Base-by-base conservation (phyloP, 352 stramenopile species). In the Pythium chondricola region DNA sequence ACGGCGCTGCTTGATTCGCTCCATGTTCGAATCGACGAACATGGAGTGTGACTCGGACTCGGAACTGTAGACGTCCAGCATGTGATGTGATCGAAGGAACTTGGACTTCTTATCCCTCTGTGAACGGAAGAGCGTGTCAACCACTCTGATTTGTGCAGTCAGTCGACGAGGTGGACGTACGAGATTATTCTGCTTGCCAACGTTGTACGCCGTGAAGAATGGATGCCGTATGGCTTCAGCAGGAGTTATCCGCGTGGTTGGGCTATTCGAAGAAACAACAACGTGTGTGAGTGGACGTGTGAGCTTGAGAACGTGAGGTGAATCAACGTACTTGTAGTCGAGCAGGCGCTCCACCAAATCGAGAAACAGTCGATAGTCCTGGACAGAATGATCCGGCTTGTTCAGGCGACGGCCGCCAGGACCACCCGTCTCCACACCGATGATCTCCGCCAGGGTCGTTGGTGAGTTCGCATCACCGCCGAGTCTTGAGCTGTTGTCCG, bases 281-380 rank as follows among this genome's bases (percentile, higher is more conserved):
- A 53, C n/a, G n/a, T n/a, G n/a, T n/a, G n/a, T n/a, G n/a, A n/a
- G n/a, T n/a, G n/a, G n/a, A n/a, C n/a, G n/a, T n/a, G n/a, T n/a
- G 25, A 1, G 26, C 35, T 56, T 4, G 35, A 21, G 31, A 43
- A 41, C n/a, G 4, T 10, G 14, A 27, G 18, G 20, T 2, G 17
- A 18, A 26, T 13, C n/a, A 30, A 80, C 83, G 22, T 82, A 94
- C 83, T 97, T 83, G 58, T 90, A 98, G n/a, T 96, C 74, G 16
- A 99, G 72, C 94, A 98, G 98, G 27, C 79, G 69, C 55, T 90
- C 71, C 10, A 99, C 66, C 10, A 99, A 68, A 63, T 98, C 96
- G 6, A 98, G 65, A 58, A 99, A 97, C 2, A 88, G 61, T 13
- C 74, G 65, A 61, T 98, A 98, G 47, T 98, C 83, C 29, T 85